These are phyloP conservation scores for Kluyveromyces lactis DNA, from an alignment of 805 yeast genomes.

Conservation along the genomic window DNA sequence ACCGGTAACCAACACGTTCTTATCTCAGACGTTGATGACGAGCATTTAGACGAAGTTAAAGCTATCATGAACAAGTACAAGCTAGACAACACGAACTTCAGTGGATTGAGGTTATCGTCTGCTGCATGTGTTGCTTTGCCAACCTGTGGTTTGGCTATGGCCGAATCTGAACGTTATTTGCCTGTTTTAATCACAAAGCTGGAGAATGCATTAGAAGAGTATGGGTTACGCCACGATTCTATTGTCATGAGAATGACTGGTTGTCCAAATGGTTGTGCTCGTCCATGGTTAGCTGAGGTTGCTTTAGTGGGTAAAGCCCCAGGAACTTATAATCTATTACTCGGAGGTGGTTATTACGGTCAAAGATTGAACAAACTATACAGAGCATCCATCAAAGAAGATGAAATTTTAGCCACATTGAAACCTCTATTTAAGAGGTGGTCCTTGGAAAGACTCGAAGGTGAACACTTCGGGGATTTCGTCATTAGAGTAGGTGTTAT, in stretches of 20 bases:
- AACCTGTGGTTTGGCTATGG: slow-evolving; percentile 98
- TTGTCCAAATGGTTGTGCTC: slow-evolving; percentile 97
- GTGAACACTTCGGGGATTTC: slow-evolving; percentile 94
- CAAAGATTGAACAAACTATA: slow-evolving; percentile 85
- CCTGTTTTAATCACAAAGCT: slow-evolving; percentile 76
- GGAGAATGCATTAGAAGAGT: slow-evolving; percentile 82
- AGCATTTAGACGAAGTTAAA: slow-evolving; percentile 56
- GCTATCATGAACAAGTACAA: slow-evolving; percentile 59
- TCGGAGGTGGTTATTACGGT: slow-evolving; percentile 95
- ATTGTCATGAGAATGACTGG: slow-evolving; percentile 98
- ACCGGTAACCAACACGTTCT: slow-evolving; percentile 95
- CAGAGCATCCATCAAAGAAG: slow-evolving; percentile 82
- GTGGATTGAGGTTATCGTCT: slow-evolving; percentile 80
- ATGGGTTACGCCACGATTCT: slow-evolving; percentile 89
- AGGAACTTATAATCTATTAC: slow-evolving; percentile 86
- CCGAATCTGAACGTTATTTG: slow-evolving; percentile 85
- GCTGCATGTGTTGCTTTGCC: slow-evolving; percentile 98
- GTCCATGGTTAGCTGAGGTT: slow-evolving; percentile 97
- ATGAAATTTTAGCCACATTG: slow-evolving; percentile 68
- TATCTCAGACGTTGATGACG: slow-evolving; percentile 63
- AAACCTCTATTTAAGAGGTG: slow-evolving; percentile 88
- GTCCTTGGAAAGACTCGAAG: slow-evolving; percentile 84
- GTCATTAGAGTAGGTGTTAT: slow-evolving; percentile 80
- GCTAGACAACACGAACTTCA: slow-evolving; percentile 73
- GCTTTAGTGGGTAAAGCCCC: slow-evolving; percentile 93